Percentiles rank a stretch among this genome's conserved stretches.
phyloP scores from a whole-genome alignment of 768 basidiomycete species.

The Leccinum fibrillosum region DNA sequence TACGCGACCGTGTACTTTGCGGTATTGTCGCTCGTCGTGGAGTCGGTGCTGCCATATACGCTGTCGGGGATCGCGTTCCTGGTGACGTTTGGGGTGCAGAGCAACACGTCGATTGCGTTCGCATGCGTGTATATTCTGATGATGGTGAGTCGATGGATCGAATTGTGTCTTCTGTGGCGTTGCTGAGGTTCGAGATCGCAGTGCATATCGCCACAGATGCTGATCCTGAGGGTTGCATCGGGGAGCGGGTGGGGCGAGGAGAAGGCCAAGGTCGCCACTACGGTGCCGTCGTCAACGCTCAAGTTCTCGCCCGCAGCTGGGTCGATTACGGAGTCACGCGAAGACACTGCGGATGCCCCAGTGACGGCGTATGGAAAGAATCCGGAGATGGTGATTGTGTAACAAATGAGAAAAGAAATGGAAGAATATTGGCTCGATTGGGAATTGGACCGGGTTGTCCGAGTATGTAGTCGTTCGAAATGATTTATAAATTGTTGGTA shows the following conservation, averaged over 20 bases:
- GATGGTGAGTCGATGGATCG: conserved; percentile 15
- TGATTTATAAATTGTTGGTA: conserved; percentile 6
- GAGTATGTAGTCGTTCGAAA: too few relatives aligned
- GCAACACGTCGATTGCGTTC: conserved; percentile 12
- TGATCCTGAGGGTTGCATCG: conserved; percentile 23
- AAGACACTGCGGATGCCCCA: too few relatives aligned
- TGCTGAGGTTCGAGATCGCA: conserved; percentile 3
- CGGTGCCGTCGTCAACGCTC: conserved; percentile 3
- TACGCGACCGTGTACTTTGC: conserved; percentile 21
- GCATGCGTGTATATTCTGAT: conserved; percentile 20
- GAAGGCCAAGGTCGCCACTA: not conserved
- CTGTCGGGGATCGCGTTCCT: conserved; percentile 24
- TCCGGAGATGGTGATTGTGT: not conserved
- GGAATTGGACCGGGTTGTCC: not conserved
- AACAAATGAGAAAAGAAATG: too few relatives aligned
- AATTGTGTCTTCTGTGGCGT: not conserved
- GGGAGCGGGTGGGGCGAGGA: conserved; percentile 16
- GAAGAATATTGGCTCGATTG: conserved; percentile 7
- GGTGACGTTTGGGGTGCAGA: conserved; percentile 18
- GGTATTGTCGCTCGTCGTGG: conserved; percentile 15
- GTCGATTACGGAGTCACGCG: not conserved
- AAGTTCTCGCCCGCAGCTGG: conserved; percentile 4
- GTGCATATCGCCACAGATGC: conserved; percentile 26
- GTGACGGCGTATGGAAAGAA: not conserved
- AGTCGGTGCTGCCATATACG: conserved; percentile 27